These are phyloP conservation scores for Cryptococcus deneoformans DNA, from an alignment of 1,284 basidiomycete species.

Conservation along the genomic window DNA sequence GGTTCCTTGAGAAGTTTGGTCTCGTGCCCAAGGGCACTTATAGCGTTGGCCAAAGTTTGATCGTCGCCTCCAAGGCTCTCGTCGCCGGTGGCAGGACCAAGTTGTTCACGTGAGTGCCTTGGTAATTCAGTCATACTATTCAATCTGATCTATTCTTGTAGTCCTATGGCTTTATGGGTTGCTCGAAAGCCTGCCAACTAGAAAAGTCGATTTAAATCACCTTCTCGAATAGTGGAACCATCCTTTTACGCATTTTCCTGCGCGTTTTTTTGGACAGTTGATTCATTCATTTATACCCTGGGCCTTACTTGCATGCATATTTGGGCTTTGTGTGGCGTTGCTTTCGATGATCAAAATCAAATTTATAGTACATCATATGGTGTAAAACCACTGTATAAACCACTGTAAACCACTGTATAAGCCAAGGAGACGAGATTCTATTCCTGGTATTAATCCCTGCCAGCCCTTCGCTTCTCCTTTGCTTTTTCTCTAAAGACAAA, in stretches of 20 bases:
- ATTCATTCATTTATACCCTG: no score
- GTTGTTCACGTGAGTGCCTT: constrained; percentile 55
- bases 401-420: no score
- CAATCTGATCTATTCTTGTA: neutral
- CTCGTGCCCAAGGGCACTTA: constrained; percentile 90
- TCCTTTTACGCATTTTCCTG: neutral
- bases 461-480: constrained; percentile 23
- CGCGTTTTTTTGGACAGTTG: no score
- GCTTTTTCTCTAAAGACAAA: constrained; percentile 14
- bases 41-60: constrained; percentile 85
- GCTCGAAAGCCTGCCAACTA: constrained; percentile 32
- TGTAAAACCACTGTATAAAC: no score
- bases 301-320: no score
- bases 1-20: constrained; percentile 73
- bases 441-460: constrained; percentile 9
- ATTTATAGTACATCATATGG: no score
- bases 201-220: neutral
- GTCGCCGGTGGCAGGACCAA: constrained; percentile 83
- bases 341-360: no score
- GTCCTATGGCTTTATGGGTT: constrained; percentile 44
- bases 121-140: neutral
- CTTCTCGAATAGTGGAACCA: neutral
- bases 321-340: no score
- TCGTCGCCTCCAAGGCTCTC: constrained; percentile 74
- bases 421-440: no score